Percentiles rank a stretch among this genome's conserved stretches.
Conservation (phyloP, 192 early-diverging fungal species). For the Gryganskiella cystojenkinii region DNA sequence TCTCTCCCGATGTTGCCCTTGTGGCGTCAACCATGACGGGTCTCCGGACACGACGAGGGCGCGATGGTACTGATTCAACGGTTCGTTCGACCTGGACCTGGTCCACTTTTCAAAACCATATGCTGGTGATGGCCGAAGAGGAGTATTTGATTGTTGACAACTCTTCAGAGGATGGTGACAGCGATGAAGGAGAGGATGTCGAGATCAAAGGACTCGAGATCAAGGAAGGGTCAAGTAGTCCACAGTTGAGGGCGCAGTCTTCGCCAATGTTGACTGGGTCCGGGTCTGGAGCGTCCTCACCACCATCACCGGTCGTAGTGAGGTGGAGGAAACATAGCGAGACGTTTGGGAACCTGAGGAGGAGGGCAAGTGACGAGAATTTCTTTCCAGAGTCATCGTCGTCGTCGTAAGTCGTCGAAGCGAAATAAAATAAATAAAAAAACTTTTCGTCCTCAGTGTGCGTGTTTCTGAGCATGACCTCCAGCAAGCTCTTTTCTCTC, state of each 20-base stretch:
- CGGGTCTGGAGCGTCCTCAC: too few relatives aligned
- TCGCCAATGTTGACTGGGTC: background rate
- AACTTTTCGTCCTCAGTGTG: too few relatives aligned
- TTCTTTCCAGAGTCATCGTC: too few relatives aligned
- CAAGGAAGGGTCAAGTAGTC: too few relatives aligned
- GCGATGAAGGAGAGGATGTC: conserved; percentile 1
- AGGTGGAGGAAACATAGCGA: conserved; percentile 1
- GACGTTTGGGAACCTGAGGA: conserved; percentile 13
- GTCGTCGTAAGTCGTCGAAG: too few relatives aligned
- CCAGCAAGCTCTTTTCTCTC: too few relatives aligned
- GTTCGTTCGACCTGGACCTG: conserved; percentile 3
- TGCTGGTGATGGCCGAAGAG: conserved; percentile 41
- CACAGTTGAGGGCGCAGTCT: background rate
- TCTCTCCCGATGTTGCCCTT: too few relatives aligned
- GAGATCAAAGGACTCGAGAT: background rate
- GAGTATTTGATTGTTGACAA: conserved; percentile 26
- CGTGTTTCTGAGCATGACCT: too few relatives aligned
- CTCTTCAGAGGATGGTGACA: conserved; percentile 16
- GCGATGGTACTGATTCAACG: background rate
- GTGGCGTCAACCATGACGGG: background rate
- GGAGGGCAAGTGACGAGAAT: background rate
- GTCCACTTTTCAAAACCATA: conserved; percentile 24
- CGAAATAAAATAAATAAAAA: too few relatives aligned
- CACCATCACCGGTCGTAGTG: too few relatives aligned
- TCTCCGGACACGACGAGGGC: background rate